Evolutionary conservation across 345 rosid species (phyloP).

Genomic region (Citrus hindsii): DNA sequence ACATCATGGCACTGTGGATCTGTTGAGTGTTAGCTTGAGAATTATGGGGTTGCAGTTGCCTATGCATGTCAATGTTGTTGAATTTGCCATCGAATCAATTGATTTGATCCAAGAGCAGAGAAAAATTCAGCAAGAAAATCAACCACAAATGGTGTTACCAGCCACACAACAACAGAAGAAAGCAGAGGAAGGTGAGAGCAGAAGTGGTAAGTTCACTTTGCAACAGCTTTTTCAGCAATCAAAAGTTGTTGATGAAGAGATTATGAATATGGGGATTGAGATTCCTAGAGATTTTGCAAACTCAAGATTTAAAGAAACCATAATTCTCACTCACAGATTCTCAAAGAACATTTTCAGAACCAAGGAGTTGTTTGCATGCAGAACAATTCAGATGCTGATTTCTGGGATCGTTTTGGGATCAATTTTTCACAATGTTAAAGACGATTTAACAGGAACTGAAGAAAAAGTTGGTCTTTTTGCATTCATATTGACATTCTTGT

Average conservation of each 20-base stretch:
- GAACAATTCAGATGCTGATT: slow-evolving; percentile 79
- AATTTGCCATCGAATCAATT: slow-evolving; percentile 81
- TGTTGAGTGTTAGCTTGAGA: slow-evolving; percentile 47
- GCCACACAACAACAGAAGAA: slow-evolving; percentile 29
- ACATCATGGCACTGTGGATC: slow-evolving; percentile 77
- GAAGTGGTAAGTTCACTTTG: slow-evolving; percentile 59
- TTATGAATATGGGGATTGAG: slow-evolving; percentile 31
- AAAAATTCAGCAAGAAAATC: slow-evolving; percentile 18
- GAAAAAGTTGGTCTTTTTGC: slow-evolving; percentile 95
- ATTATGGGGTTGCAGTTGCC: slow-evolving; percentile 64
- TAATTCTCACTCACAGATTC: slow-evolving; percentile 79
- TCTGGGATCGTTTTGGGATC: slow-evolving; percentile 90
- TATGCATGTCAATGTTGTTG: slow-evolving; percentile 61
- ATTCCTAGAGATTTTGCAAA: slow-evolving; percentile 53
- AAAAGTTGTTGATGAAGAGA: slow-evolving; percentile 59
- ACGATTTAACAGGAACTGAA: slow-evolving; percentile 58
- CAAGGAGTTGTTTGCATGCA: slow-evolving; percentile 77
- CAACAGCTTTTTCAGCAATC: slow-evolving; percentile 88
- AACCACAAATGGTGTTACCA: slow-evolving; percentile 20
- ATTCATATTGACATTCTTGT: slow-evolving; percentile 76
- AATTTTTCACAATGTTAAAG: slow-evolving; percentile 60
- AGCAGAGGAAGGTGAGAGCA: slow-evolving; percentile 38
- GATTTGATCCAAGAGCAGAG: slow-evolving; percentile 44
- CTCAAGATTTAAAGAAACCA: slow-evolving; percentile 62
- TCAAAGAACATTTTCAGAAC: slow-evolving; percentile 86